phyloP scores from a whole-genome alignment of 345 rosid genomes.

The Syzygium aromaticum region DNA sequence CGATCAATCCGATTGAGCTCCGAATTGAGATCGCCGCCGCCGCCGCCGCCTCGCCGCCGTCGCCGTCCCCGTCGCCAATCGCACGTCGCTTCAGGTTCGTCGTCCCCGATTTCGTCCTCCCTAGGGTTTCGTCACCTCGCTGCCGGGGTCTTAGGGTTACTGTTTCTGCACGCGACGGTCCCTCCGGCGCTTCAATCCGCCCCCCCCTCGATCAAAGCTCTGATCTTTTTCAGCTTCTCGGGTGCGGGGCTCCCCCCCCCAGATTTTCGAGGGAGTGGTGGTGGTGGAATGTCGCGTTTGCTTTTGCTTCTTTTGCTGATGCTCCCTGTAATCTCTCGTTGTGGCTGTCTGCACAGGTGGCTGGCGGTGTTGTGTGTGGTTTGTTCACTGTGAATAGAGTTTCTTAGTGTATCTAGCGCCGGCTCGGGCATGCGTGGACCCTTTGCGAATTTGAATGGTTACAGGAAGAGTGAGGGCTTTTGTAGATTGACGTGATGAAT shows the following conservation, averaged over 20 bases:
- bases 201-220: not conserved
- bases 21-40: not conserved
- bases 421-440: not conserved
- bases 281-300: not conserved
- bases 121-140: not conserved
- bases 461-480: not conserved
- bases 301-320: not conserved
- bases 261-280: not conserved
- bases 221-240: not conserved
- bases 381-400: not conserved
- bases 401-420: not conserved
- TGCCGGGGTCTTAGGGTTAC: not conserved
- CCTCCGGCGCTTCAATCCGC: not conserved
- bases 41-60: not conserved
- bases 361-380: not conserved
- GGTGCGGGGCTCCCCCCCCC: not conserved
- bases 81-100: not conserved
- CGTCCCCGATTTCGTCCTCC: not conserved
- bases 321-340: not conserved
- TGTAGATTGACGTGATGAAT: constrained; percentile 9
- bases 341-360: not conserved
- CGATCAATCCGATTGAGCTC: not conserved
- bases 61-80: not conserved
- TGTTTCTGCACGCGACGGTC: not conserved
- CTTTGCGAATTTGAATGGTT: not conserved